Conservation (phyloP, 768 basidiomycete genomes). For the Suillus tomentosus region DNA sequence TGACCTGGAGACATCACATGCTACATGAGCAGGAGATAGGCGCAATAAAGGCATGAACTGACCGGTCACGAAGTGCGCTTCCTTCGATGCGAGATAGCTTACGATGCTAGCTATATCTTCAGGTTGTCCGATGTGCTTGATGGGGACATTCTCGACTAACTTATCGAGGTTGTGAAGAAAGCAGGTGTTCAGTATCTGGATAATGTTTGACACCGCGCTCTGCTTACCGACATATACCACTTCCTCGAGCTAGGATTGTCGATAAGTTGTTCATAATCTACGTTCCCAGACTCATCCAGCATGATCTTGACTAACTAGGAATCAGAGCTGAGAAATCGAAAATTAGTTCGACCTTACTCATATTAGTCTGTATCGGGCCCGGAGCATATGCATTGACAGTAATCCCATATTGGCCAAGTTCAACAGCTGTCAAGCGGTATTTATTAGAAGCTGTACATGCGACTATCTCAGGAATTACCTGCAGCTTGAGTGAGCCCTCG, state of each 20-base stretch:
- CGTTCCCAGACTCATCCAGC: constrained; percentile 17
- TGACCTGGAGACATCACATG: constrained; percentile 13
- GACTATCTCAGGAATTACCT: constrained; percentile 26
- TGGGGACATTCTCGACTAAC: constrained; percentile 12
- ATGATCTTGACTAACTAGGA: constrained; percentile 15
- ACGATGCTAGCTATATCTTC: constrained; percentile 37
- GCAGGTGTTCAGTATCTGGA: neutral
- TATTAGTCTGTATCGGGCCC: constrained; percentile 30
- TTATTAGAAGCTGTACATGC: neutral
- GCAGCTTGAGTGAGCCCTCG: constrained; percentile 43
- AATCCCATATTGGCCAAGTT: constrained; percentile 37
- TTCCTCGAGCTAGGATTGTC: constrained; percentile 22
- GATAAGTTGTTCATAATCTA: neutral
- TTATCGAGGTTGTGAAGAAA: constrained; percentile 14
- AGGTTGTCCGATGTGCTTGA: constrained; percentile 28
- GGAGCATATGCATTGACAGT: constrained; percentile 46
- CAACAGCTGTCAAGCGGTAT: constrained; percentile 19
- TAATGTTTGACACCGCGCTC: constrained; percentile 13
- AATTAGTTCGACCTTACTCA: constrained; percentile 27
- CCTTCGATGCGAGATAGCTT: constrained; percentile 37
- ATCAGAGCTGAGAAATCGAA: neutral
- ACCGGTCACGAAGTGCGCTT: constrained; percentile 39
- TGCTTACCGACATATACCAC: constrained; percentile 18
- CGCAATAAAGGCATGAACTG: neutral
- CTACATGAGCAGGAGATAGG: neutral